Base-by-base conservation (phyloP, 176 grass and related monocot genomes). In the Lolium perenne region DNA sequence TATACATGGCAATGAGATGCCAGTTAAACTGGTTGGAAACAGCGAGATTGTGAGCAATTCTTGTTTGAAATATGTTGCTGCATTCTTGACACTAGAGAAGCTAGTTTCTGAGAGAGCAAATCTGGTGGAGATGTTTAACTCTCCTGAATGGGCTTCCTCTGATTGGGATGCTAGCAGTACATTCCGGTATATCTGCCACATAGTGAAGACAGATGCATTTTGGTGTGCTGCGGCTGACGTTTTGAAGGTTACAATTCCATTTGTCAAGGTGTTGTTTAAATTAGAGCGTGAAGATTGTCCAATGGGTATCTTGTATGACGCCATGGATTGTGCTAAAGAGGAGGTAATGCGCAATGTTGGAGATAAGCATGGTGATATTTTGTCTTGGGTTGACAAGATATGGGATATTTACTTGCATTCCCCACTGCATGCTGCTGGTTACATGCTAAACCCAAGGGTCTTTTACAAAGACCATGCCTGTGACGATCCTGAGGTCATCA, bases 371-470 rank as follows among this genome's bases (percentile, higher is more conserved):
- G 82, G n/a, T 50, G 87, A 55, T 58, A 91, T 84, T 85, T 95
- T 92, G 86, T 17, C 23, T 77, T 47, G 86, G 85, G 83, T 95
- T 82, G 93, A 98, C 60, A 46, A 80, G 45, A 82, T 95, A 55
- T 98, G 96, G 93, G 86, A 95, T 21, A 41, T 88, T 67, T 90
- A 91, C 86, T 86, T 98, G 62, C 92, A 98, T 67, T 88, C 86
- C 67, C 85, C 93, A 41, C 51, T 95, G 58, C 96, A 98, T 86
- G 88, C 86, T 80, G 91, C 88, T 40, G 92, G 81, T 70, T 89
- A 95, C 77, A 74, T 73, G 84, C 84, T 98, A n/a, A 98, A 98
- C 79, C 96, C 96, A 25, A 59, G 75, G 60, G 77, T 94, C 6
- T 98, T 90, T 63, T 98, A 92, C 67, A 77, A 78, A 6, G 76